Evolutionary conservation across 352 stramenopile species (phyloP).

Genomic region (Thalassiosira mediterranea): DNA sequence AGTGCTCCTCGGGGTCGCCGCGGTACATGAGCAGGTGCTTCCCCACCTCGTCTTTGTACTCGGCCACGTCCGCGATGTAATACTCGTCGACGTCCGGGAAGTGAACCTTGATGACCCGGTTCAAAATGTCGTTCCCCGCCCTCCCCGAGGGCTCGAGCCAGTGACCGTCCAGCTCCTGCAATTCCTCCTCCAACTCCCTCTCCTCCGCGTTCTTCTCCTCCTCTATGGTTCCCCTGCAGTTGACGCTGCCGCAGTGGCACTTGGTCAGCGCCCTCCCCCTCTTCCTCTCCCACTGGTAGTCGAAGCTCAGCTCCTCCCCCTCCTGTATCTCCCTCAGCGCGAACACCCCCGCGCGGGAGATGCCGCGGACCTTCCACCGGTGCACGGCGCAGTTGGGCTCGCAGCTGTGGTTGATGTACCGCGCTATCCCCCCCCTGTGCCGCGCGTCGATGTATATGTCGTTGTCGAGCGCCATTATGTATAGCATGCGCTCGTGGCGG

Average conservation of each 20-base stretch:
- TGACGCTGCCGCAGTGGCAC: constrained; percentile 74
- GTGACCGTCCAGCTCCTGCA: constrained; percentile 48
- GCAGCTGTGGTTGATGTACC: constrained; percentile 96
- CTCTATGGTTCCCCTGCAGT: constrained; percentile 81
- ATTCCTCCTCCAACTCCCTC: constrained; percentile 55
- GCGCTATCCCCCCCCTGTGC: constrained; percentile 91
- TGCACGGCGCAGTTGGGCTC: constrained; percentile 94
- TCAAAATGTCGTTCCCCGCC: constrained; percentile 74
- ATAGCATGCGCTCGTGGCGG: constrained; percentile 76
- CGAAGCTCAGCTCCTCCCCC: constrained; percentile 85
- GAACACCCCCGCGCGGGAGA: constrained; percentile 78
- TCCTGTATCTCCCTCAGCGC: constrained; percentile 74
- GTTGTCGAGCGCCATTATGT: constrained; percentile 81
- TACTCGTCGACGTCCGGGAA: constrained; percentile 76
- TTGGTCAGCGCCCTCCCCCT: constrained; percentile 78
- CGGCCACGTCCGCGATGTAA: constrained; percentile 75
- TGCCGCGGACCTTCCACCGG: constrained; percentile 90
- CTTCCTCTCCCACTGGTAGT: constrained; percentile 86
- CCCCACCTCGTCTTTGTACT: constrained; percentile 68
- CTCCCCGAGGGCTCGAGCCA: constrained; percentile 54
- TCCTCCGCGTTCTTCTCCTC: constrained; percentile 59
- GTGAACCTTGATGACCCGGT: constrained; percentile 77
- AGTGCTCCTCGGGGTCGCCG: constrained; percentile 70
- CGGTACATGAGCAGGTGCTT: constrained; percentile 80
- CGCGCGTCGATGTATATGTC: constrained; percentile 90